Percentiles rank a stretch among this genome's conserved stretches.
These are phyloP conservation scores for Paraphaeosphaeria minitans DNA, from an alignment of 2,329 filamentous ascomycete species.

Conservation along the genomic window DNA sequence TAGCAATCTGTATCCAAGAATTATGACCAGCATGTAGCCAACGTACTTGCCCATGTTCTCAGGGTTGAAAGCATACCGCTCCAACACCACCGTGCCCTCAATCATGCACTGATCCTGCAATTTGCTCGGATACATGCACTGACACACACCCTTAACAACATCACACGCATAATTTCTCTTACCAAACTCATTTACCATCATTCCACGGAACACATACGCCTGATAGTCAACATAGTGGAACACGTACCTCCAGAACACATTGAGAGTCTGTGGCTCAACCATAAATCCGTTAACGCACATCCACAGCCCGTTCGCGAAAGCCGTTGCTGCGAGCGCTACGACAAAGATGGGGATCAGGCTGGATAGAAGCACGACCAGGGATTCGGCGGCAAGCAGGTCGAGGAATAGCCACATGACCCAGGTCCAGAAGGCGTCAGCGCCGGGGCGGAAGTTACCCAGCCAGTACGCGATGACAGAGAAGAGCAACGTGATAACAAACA, in stretches of 20 bases:
- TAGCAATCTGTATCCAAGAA: constrained; percentile 72
- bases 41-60: constrained; percentile 70
- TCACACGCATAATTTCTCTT: constrained; percentile 67
- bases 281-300: constrained; percentile 87
- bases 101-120: constrained; percentile 70
- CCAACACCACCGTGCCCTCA: constrained; percentile 70
- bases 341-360: constrained; percentile 80
- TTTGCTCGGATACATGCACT: constrained; percentile 73
- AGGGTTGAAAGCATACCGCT: constrained; percentile 70
- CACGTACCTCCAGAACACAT: constrained; percentile 84
- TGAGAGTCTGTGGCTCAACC: constrained; percentile 72
- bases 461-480: constrained; percentile 81
- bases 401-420: constrained; percentile 87
- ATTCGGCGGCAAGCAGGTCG: constrained; percentile 80
- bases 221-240: constrained; percentile 92
- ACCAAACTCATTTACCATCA: constrained; percentile 90
- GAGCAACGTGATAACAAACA: constrained; percentile 76
- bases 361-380: constrained; percentile 77
- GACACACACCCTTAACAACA: constrained; percentile 51
- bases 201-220: constrained; percentile 83
- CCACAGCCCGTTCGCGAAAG: constrained; percentile 88
- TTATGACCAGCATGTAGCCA: constrained; percentile 78
- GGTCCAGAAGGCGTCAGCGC: constrained; percentile 70
- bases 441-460: constrained; percentile 75
- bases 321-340: constrained; percentile 75